phyloP scores from a whole-genome alignment of 495 filamentous ascomycete species.

The Aspergillus steynii region DNA sequence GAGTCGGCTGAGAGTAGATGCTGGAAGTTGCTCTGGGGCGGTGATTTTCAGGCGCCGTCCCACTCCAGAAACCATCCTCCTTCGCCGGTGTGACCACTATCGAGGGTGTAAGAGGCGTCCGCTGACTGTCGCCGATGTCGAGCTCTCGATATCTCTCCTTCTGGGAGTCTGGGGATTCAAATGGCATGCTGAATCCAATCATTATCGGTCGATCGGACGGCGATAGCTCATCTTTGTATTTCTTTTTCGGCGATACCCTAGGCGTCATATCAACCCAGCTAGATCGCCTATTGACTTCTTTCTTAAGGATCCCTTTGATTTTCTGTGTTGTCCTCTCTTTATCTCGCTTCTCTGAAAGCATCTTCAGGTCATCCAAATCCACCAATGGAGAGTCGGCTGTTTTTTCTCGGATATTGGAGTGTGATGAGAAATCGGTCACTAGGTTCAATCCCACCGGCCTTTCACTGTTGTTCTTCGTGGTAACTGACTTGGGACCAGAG shows the following conservation, averaged over 20 bases:
- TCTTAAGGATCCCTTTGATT: constrained; percentile 28
- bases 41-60: constrained; percentile 26
- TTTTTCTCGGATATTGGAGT: constrained; percentile 14
- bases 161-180: constrained; percentile 46
- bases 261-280: constrained; percentile 20
- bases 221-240: constrained; percentile 59
- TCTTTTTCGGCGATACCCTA: constrained; percentile 24
- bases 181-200: constrained; percentile 75
- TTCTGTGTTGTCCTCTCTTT: constrained; percentile 35
- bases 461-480: constrained; percentile 32
- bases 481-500: constrained; percentile 3
- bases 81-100: constrained; percentile 68
- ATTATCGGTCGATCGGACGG: constrained; percentile 74
- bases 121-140: constrained; percentile 31
- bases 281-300: constrained; percentile 16
- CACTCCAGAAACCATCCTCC: constrained; percentile 60
- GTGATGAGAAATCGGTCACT: constrained; percentile 54
- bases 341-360: constrained; percentile 36
- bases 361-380: constrained; percentile 44
- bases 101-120: constrained; percentile 52
- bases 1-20: constrained; percentile 65
- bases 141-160: constrained; percentile 30
- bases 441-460: constrained; percentile 62
- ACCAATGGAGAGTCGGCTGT: constrained; percentile 27
- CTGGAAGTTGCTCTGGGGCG: constrained; percentile 57